These are phyloP conservation scores for Botryotinia calthae DNA, from an alignment of 2,329 filamentous ascomycete genomes.

Conservation along the genomic window DNA sequence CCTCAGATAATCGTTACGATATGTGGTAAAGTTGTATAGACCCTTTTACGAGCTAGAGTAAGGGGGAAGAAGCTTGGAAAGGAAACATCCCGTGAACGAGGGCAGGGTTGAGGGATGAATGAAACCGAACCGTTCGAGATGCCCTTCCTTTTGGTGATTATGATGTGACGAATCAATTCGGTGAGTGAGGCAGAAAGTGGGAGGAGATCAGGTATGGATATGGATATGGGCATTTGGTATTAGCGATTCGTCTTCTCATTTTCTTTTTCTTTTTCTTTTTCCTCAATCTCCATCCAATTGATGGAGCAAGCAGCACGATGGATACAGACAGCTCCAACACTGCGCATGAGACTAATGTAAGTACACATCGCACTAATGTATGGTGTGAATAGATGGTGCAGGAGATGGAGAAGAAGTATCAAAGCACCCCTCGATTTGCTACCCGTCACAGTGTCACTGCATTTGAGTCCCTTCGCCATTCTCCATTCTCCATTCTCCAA, in stretches of 20 bases:
- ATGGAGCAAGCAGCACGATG: neutral
- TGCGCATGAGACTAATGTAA: slow-evolving; percentile 1
- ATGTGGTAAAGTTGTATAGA: neutral
- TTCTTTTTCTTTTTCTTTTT: neutral
- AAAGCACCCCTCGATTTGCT: slow-evolving; percentile 2
- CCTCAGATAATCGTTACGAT: neutral
- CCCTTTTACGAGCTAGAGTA: neutral
- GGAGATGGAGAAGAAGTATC: neutral
- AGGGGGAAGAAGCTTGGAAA: neutral
- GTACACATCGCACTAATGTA: neutral
- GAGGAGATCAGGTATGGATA: neutral
- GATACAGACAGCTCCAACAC: neutral
- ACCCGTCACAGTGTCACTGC: neutral
- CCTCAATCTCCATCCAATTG: neutral
- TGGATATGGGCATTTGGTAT: no score
- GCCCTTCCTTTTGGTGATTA: neutral
- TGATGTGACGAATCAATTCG: neutral
- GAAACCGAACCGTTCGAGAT: neutral
- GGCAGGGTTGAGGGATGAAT: neutral
- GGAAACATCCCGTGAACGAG: neutral
- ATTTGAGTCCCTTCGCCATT: neutral
- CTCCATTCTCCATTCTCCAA: neutral
- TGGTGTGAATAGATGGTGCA: neutral
- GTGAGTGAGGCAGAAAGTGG: neutral
- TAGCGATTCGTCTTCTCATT: neutral